Percentiles rank a stretch among this genome's conserved stretches.
Conservation (phyloP, 148 eudicot genomes). For the Silene uniflora region DNA sequence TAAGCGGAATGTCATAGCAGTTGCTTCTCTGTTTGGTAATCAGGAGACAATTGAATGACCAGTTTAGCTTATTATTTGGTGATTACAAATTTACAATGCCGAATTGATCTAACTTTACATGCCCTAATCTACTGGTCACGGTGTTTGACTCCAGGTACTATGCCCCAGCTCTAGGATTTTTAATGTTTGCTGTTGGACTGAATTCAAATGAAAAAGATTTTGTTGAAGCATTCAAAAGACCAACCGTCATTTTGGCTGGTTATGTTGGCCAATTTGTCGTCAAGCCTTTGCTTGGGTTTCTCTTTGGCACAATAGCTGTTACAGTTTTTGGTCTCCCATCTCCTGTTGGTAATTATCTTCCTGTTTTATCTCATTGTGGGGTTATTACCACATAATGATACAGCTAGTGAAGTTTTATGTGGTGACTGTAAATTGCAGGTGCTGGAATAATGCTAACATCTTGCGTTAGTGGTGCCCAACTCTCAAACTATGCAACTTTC, state of each 20-base stretch:
- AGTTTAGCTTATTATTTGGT: not conserved
- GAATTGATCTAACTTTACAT: not conserved
- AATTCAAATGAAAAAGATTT: slow-evolving; percentile 90
- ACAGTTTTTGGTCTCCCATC: slow-evolving; percentile 69
- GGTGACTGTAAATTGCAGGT: slow-evolving; percentile 50
- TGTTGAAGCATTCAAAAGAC: slow-evolving; percentile 83
- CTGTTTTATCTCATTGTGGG: slow-evolving; percentile 8
- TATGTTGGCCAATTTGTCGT: slow-evolving; percentile 79
- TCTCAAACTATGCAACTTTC: slow-evolving; percentile 93
- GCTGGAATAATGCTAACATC: slow-evolving; percentile 95
- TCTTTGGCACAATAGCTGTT: slow-evolving; percentile 74
- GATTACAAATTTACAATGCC: not conserved
- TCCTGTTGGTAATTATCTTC: slow-evolving; percentile 49
- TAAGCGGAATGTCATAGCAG: not conserved
- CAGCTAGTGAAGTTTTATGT: slow-evolving; percentile 18
- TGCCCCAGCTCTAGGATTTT: slow-evolving; percentile 86
- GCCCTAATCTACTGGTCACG: slow-evolving; percentile 4
- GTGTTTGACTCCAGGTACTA: slow-evolving; percentile 58
- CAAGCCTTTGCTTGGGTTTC: slow-evolving; percentile 83
- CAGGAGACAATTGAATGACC: not conserved
- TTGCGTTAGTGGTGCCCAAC: slow-evolving; percentile 97
- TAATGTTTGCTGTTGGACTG: slow-evolving; percentile 93
- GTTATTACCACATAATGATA: not conserved
- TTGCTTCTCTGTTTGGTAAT: not conserved
- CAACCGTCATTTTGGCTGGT: slow-evolving; percentile 72